A percentile compares a stretch with the other conserved stretches of the same genome.
phyloP scores from a whole-genome alignment of 1,139 yeast genomes.

The Geotrichum cucujoidarum region DNA sequence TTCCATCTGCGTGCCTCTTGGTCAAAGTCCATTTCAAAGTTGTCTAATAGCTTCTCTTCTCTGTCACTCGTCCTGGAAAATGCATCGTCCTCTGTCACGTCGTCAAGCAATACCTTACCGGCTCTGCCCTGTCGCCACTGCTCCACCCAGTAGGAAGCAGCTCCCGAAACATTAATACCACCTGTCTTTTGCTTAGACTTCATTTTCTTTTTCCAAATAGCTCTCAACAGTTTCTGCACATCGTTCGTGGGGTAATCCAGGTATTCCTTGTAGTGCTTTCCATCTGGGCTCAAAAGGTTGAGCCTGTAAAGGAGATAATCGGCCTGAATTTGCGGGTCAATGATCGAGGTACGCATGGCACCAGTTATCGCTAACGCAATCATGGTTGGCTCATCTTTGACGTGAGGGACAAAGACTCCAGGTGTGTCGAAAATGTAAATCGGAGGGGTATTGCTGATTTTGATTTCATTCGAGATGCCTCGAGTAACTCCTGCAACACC shows the following conservation, averaged over 20 bases:
- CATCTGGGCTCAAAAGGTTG: constrained; percentile 43
- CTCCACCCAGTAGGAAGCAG: constrained; percentile 65
- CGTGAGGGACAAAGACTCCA: constrained; percentile 81
- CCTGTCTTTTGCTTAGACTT: constrained; percentile 33
- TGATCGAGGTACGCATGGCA: constrained; percentile 61
- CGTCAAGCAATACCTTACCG: constrained; percentile 39
- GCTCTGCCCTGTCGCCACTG: constrained; percentile 60
- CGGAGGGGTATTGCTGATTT: constrained; percentile 58
- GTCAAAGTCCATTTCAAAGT: constrained; percentile 28
- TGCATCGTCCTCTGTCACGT: constrained; percentile 27
- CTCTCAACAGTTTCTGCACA: constrained; percentile 53
- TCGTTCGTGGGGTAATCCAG: constrained; percentile 69
- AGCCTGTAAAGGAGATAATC: constrained; percentile 74
- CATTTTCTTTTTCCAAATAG: constrained; percentile 37
- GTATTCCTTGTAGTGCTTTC: constrained; percentile 39
- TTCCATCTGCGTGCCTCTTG: constrained; percentile 23
- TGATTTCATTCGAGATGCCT: constrained; percentile 69
- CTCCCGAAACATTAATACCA: constrained; percentile 53
- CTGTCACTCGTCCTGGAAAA: constrained; percentile 24
- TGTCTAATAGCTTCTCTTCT: constrained; percentile 25
- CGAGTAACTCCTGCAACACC: constrained; percentile 89
- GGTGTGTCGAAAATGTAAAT: constrained; percentile 85
- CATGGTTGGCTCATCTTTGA: constrained; percentile 65
- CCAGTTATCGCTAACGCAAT: constrained; percentile 69
- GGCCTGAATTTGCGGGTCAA: constrained; percentile 83